A percentile compares a stretch with the other conserved stretches of the same genome.
Conservation (phyloP, 1,284 basidiomycete species). For the Cutaneotrichosporon cavernicola region DNA sequence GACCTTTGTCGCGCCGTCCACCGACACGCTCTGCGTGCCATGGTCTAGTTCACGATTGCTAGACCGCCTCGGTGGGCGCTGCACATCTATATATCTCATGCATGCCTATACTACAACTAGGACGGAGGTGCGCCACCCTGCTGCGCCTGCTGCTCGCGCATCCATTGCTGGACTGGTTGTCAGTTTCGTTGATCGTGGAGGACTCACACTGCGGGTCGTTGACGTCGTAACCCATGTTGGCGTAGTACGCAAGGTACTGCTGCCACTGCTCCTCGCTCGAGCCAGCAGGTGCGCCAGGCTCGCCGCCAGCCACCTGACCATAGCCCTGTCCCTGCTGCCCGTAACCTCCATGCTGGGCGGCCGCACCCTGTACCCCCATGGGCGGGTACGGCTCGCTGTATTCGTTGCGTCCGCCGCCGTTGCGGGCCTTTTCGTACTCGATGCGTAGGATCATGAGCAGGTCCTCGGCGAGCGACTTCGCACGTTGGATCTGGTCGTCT, state of each 20-base stretch:
- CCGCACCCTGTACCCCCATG: slow-evolving; percentile 45
- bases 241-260: slow-evolving; percentile 57
- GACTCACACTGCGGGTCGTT: slow-evolving; percentile 58
- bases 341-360: slow-evolving; percentile 55
- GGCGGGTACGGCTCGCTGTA: slow-evolving; percentile 61
- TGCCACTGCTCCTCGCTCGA: slow-evolving; percentile 51
- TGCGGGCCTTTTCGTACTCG: slow-evolving; percentile 76
- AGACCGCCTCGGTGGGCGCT: slow-evolving; percentile 17
- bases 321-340: slow-evolving; percentile 25
- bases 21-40: slow-evolving; percentile 13
- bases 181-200: slow-evolving; percentile 1
- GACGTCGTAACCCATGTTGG: slow-evolving; percentile 84
- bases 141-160: slow-evolving; percentile 14
- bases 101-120: slow-evolving; percentile 2
- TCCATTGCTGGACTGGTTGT: slow-evolving; percentile 13
- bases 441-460: slow-evolving; percentile 77
- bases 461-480: slow-evolving; percentile 84
- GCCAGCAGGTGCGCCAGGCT: slow-evolving; percentile 48
- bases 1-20: slow-evolving; percentile 36
- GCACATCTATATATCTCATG: slow-evolving; percentile 18
- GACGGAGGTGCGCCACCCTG: slow-evolving; percentile 6
- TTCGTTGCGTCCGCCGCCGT: slow-evolving; percentile 54
- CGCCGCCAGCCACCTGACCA: slow-evolving; percentile 45
- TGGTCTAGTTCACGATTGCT: slow-evolving; percentile 2
- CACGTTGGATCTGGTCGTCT: slow-evolving; percentile 78